Evolutionary conservation across 1,284 basidiomycete species (phyloP), one percentile per base, ranked within the genome.

Genomic region (Athelia sp.): DNA sequence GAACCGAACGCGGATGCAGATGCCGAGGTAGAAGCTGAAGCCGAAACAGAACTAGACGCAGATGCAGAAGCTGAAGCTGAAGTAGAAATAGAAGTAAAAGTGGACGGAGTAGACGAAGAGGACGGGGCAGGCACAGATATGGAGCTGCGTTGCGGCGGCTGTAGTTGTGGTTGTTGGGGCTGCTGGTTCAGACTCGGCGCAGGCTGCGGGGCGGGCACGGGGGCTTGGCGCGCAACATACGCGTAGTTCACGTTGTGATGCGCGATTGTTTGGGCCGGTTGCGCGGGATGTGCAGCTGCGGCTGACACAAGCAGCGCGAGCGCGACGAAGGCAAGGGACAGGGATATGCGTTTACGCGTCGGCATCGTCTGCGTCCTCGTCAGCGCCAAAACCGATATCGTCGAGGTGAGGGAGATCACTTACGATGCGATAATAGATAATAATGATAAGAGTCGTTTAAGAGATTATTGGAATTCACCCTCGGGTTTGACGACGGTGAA

Each of bases 301-400:
- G 17, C 21, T 22, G 38, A 40, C 21, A 22, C 17, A 15, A 22
- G 17, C 21, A 17, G n/a, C 24, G n/a, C 17, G n/a, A n/a, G 43
- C 26, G 26, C 4, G 26, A 29, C 26, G 26, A 29, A 29, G 26
- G 26, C 26, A 21, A 23, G 17, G 43, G 19, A 11, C 6, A 45
- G 31, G 23, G 17, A 17, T 26, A 17, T 22, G 21, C 43, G 14
- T 19, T 13, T 13, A 13, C 42, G 31, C 18, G 43, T n/a, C 17
- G 18, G 38, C 26, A 35, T 17, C 35, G 22, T 49, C 68, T 62
- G 2, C 67, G 67, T n/a, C 63, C 65, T 1, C 74, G 68, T 14
- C 69, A 58, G 49, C 75, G 60, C 40, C 68, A 52, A 21, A 59
- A 29, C 4, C 4, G 26, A 4, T 4, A 29, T 29, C 6, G 26